A percentile compares a stretch with the other conserved stretches of the same genome.
Conservation (phyloP, 164 flowering plant genomes). For the Houttuynia cordata region DNA sequence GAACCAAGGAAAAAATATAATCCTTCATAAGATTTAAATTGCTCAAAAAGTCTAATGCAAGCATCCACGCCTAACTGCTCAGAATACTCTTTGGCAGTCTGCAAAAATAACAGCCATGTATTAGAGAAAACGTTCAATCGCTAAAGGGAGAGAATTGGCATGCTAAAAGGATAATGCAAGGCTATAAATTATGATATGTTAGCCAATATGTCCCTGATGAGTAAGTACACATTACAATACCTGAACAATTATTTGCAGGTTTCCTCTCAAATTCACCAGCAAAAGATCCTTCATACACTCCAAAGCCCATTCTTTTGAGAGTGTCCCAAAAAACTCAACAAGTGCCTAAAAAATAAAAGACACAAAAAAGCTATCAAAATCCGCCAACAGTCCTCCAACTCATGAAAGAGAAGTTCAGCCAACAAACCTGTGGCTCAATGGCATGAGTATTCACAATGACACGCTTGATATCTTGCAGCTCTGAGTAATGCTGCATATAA, state of each 20-base stretch:
- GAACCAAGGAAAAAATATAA: conserved; percentile 96
- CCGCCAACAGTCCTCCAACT: neutral
- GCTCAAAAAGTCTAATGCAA: conserved; percentile 95
- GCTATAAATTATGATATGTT: too few species aligned
- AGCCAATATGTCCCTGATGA: neutral
- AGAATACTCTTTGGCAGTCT: conserved; percentile 93
- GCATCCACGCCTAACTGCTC: conserved; percentile 96
- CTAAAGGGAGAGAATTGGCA: neutral
- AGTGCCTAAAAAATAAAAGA: conserved; percentile 61
- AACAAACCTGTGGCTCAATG: conserved; percentile 91
- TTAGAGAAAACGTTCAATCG: neutral
- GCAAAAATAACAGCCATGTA: conserved; percentile 2
- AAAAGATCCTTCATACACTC: conserved; percentile 99
- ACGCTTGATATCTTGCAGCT: conserved; percentile 93
- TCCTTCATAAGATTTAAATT: conserved; percentile 97
- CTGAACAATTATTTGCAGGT: conserved; percentile 99
- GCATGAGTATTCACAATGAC: conserved; percentile 99
- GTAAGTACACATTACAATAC: conserved; percentile 18
- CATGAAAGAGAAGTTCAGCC: neutral
- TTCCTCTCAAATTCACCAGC: conserved; percentile 85
- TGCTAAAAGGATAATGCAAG: neutral
- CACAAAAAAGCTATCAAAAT: neutral
- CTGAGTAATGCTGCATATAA: conserved; percentile 79
- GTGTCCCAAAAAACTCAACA: conserved; percentile 98
- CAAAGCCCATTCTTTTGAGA: conserved; percentile 95